Base-by-base conservation (phyloP, 768 basidiomycete species). In the Mycena latifolia region DNA sequence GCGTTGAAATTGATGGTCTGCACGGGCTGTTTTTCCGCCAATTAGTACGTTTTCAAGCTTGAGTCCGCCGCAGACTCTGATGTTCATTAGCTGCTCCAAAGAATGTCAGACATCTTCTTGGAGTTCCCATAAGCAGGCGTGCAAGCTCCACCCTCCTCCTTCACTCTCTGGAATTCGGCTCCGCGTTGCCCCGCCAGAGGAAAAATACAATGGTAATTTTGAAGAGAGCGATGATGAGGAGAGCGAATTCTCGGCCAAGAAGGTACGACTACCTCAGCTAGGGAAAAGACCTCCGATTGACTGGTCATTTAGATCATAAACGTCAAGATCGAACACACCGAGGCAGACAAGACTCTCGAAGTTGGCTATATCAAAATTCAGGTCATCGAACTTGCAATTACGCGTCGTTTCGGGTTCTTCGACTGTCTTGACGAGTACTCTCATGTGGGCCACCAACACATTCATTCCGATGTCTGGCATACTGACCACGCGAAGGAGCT, bases 371-470 rank as follows among this genome's bases (percentile, higher is more conserved):
- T 59, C 18, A 28, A 53, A 20, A 46, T 65, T 20, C 56, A 65
- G 15, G 51, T 53, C 31, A 65, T 65, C 56, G 63, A 65, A 8
- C 37, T 47, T 15, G 22, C 20, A 1, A 58, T 28, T 43, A 53
- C 43, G 15, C 43, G 11, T 14, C 63, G 56, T 18, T 43, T 39
- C 2, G 63, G 52, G 12, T 65, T 65, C 20, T 65, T 65, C n/a
- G 53, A 55, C 2, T 65, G 52, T 22, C 28, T 65, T 5, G 52
- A 65, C n/a, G 64, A 60, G 31, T 61, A 55, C 48, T 48, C 64
- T 5, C 52, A 50, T 51, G 59, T 66, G 33, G 25, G 64, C 37
- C 35, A 7, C 35, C 2, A n/a, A 14, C 6, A 9, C 12, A n/a
- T 35, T 1, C 8, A 20, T 22, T 33, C 24, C 39, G 20, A 0